Evolutionary conservation across 805 yeast species (phyloP).

Genomic region (Pichia deserticola): DNA sequence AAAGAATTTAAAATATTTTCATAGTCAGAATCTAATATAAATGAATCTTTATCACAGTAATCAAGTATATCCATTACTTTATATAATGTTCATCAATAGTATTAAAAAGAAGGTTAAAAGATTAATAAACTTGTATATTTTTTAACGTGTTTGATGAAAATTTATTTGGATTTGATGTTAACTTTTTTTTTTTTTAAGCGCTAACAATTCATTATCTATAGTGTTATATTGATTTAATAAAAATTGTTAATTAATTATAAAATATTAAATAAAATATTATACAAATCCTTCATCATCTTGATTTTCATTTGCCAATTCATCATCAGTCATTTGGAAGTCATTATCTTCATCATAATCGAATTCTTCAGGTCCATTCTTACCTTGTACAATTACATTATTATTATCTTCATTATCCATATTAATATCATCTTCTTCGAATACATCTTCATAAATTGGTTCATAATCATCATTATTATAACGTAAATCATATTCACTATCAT

Average conservation of each 20-base stretch:
- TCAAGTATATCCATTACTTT: slow-evolving; percentile 7
- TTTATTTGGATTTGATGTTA: too few species aligned
- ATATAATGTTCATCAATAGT: not conserved
- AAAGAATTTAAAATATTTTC: slow-evolving; percentile 24
- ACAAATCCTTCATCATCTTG: slow-evolving; percentile 19
- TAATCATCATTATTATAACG: slow-evolving; percentile 23
- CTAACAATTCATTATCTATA: too few species aligned
- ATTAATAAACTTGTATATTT: too few species aligned
- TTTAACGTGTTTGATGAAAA: too few species aligned
- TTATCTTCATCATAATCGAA: slow-evolving; percentile 38
- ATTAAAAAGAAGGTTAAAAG: too few species aligned
- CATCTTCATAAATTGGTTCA: slow-evolving; percentile 26
- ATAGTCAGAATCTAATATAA: slow-evolving; percentile 23
- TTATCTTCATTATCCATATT: slow-evolving; percentile 31
- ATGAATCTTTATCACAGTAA: not conserved
- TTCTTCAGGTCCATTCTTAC: slow-evolving; percentile 22
- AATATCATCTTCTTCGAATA: slow-evolving; percentile 32
- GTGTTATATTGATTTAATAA: too few species aligned
- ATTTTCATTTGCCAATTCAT: slow-evolving; percentile 20
- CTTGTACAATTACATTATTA: slow-evolving; percentile 28
- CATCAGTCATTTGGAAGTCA: slow-evolving; percentile 31
- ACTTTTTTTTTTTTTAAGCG: too few species aligned
- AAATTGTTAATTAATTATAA: not conserved
- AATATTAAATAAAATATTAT: not conserved
- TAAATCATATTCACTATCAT: slow-evolving; percentile 31